Conservation (phyloP, 1,139 yeast species). For the Lodderomyces parapsilosis region DNA sequence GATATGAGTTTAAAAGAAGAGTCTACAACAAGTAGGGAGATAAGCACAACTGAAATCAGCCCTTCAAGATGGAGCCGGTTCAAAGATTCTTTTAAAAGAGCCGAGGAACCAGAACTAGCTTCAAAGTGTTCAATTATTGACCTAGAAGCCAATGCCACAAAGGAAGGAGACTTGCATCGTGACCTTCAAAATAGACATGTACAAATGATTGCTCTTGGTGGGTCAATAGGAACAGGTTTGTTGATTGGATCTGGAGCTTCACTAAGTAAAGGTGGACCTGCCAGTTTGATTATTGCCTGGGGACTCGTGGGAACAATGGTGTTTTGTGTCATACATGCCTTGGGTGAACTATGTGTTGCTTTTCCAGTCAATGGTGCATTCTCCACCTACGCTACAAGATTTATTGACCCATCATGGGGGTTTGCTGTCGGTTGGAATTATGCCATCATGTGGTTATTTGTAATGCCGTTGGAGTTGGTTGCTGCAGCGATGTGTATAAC, state of each 20-base stretch:
- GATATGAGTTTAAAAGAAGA: neutral
- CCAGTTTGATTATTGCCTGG: constrained; percentile 69
- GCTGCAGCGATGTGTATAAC: constrained; percentile 73
- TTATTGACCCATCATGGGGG: constrained; percentile 76
- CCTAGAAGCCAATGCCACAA: neutral
- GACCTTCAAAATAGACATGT: constrained; percentile 51
- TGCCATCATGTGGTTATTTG: constrained; percentile 75
- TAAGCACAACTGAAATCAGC: neutral
- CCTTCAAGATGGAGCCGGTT: constrained; percentile 20
- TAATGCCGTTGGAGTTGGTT: constrained; percentile 71
- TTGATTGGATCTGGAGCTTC: constrained; percentile 76
- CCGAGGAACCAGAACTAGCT: constrained; percentile 10
- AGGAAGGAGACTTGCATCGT: constrained; percentile 33
- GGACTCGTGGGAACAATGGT: constrained; percentile 67
- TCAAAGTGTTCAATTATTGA: neutral
- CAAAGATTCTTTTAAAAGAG: constrained; percentile 40
- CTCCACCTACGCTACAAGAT: constrained; percentile 65
- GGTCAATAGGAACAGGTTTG: constrained; percentile 66
- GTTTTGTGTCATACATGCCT: constrained; percentile 75
- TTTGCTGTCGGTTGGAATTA: constrained; percentile 81
- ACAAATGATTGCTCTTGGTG: constrained; percentile 66
- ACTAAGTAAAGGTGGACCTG: constrained; percentile 75
- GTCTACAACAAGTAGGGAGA: neutral
- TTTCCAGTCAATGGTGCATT: constrained; percentile 83
- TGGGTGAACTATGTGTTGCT: constrained; percentile 80